phyloP scores from a whole-genome alignment of 2,329 filamentous ascomycete species.

The Aspergillus quadricinctus region DNA sequence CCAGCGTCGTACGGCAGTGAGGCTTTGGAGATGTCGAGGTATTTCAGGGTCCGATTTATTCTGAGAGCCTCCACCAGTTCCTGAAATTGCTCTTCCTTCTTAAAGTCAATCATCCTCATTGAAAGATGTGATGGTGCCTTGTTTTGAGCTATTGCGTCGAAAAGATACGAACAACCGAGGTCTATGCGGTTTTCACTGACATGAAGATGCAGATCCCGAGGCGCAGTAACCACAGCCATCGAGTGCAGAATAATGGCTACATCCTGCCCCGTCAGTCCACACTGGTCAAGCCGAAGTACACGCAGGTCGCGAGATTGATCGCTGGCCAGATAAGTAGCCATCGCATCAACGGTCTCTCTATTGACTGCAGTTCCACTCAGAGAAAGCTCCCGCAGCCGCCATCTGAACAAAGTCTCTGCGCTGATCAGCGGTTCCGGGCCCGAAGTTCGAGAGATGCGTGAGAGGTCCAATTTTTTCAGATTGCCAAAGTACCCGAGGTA shows the following conservation, averaged over 20 bases:
- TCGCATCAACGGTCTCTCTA: conserved; percentile 59
- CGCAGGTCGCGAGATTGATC: conserved; percentile 57
- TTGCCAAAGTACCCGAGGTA: conserved; percentile 64
- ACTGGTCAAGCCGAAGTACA: conserved; percentile 62
- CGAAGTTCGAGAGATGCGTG: conserved; percentile 60
- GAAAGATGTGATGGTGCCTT: conserved; percentile 60
- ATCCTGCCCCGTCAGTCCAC: conserved; percentile 60
- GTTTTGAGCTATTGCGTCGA: conserved; percentile 45
- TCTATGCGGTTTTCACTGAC: conserved; percentile 58
- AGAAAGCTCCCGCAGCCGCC: conserved; percentile 62
- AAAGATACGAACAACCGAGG: conserved; percentile 40
- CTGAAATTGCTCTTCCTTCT: conserved; percentile 60
- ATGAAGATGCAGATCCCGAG: conserved; percentile 60
- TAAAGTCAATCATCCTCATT: conserved; percentile 66
- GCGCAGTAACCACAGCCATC: conserved; percentile 51
- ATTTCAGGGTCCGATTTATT: conserved; percentile 58
- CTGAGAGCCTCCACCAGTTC: conserved; percentile 59
- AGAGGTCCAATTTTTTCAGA: conserved; percentile 62
- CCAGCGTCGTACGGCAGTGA: conserved; percentile 66
- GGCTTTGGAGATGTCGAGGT: conserved; percentile 65
- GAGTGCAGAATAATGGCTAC: conserved; percentile 62
- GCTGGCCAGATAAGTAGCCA: conserved; percentile 60
- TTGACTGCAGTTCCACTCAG: conserved; percentile 62
- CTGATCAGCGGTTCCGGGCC: conserved; percentile 61
- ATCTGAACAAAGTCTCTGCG: conserved; percentile 61